These are phyloP conservation scores for Nicotiana noctiflora DNA, from an alignment of 257 asterid genomes.

Conservation along the genomic window DNA sequence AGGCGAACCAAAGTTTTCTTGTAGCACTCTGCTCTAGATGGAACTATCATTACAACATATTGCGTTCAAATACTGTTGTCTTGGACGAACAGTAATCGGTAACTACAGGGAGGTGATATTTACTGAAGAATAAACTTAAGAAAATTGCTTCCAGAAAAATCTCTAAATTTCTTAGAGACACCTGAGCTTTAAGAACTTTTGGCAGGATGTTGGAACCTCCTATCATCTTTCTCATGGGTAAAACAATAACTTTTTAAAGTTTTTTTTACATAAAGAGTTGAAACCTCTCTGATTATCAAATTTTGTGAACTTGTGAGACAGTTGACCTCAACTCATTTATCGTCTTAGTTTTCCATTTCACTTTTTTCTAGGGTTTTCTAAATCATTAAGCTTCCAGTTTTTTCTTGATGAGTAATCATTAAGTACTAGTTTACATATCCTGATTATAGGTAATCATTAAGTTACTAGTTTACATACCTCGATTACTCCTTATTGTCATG, in stretches of 20 bases:
- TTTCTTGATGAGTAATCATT: background rate
- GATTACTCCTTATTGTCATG: background rate
- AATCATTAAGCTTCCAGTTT: background rate
- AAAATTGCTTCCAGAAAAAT: background rate
- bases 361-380: background rate
- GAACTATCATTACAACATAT: background rate
- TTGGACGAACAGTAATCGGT: background rate
- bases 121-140: background rate
- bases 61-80: background rate
- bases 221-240: background rate
- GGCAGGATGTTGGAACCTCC: background rate
- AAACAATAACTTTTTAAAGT: background rate
- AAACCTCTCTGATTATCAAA: background rate
- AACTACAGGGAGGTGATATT: background rate
- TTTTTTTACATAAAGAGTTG: background rate
- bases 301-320: background rate
- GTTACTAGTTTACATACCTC: background rate
- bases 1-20: background rate
- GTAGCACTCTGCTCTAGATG: background rate
- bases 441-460: background rate
- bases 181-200: background rate
- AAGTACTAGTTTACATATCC: no score
- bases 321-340: background rate
- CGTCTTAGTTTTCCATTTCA: background rate
- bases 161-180: background rate